Base-by-base conservation (phyloP, 345 rosid species). In the Luvunga scandens region DNA sequence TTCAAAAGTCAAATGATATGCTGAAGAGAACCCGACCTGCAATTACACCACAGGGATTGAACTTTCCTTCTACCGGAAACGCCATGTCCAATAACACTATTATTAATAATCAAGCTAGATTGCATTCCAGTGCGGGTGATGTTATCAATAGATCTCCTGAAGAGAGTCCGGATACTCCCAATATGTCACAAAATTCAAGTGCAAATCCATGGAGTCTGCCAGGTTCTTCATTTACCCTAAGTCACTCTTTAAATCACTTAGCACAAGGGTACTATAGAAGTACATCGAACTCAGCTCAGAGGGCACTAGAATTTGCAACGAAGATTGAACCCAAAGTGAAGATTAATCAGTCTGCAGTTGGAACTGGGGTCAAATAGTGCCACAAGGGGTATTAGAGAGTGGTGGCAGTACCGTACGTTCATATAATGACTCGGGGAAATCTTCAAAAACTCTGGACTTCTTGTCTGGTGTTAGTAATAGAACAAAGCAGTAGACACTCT, bases 271-370 rank as follows among this genome's bases (percentile, higher is more conserved):
- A 48, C 57, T 72, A 72, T 50, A 85, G 73, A 75, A 83, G 73
- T 72, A 81, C 81, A 59, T 77, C 89, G 2, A 86, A 66, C 79
- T 76, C 91, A 59, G 61, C 83, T 55, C 94, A 81, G 78, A 84
- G 80, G 82, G 86, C 91, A 31, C 71, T 89, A 30, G 90, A 90
- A 71, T 86, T 87, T 84, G 93, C 90, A 6, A 87, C 91, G 27
- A 91, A 85, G 85, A 80, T 87, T 3, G 93, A 91, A 75, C 82
- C 89, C 21, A 84, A 79, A 56, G 82, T 73, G 64, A 87, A 83
- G 80, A 80, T 59, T 79, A 85, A 66, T 79, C 79, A 61, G 3
- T 31, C 87, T 72, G 38, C 67, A 8, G 75, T 77, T 57, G 74
- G 75, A 68, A 42, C 67, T 28, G 55, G 24, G 48, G 72, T 61